Evolutionary conservation across 2,329 filamentous ascomycete genomes (phyloP).

Genomic region (Thielaviopsis populi): DNA sequence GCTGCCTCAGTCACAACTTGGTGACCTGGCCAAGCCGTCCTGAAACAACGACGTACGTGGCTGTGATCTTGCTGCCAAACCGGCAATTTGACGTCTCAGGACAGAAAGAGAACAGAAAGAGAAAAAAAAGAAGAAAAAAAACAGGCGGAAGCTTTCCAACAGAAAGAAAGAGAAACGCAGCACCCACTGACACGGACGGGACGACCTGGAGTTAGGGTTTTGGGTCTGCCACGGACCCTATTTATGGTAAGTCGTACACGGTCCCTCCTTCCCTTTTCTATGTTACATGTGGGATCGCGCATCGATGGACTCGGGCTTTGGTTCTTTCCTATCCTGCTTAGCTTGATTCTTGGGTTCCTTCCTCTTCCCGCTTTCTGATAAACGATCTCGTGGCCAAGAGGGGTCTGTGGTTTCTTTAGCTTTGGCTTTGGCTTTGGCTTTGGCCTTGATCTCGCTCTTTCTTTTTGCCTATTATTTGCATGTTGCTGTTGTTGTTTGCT

Average conservation of each 20-base stretch:
- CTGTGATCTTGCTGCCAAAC: background rate
- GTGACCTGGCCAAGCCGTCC: background rate
- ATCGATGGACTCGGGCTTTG: background rate
- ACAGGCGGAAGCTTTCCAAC: too few relatives aligned
- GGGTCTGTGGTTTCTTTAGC: background rate
- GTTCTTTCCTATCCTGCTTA: constrained; percentile 1
- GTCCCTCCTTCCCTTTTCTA: background rate
- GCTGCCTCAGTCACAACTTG: background rate
- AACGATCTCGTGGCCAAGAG: background rate
- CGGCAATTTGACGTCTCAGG: background rate
- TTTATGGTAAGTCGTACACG: constrained; percentile 4
- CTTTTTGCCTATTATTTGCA: background rate
- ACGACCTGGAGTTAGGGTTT: background rate
- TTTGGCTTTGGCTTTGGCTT: background rate
- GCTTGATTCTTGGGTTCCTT: background rate
- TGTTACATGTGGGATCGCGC: background rate
- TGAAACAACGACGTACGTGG: constrained; percentile 2
- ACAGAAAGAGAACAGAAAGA: too few relatives aligned
- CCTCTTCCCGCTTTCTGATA: background rate
- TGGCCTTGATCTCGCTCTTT: background rate
- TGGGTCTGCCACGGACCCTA: background rate
- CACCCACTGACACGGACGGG: too few relatives aligned
- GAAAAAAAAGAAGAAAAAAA: too few relatives aligned
- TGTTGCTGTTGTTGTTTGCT: background rate
- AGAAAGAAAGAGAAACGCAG: too few relatives aligned